Percentiles rank a stretch among this genome's conserved stretches.
Evolutionary conservation across 441 rosid species (phyloP).

Genomic region (Flueggea neowawraea): DNA sequence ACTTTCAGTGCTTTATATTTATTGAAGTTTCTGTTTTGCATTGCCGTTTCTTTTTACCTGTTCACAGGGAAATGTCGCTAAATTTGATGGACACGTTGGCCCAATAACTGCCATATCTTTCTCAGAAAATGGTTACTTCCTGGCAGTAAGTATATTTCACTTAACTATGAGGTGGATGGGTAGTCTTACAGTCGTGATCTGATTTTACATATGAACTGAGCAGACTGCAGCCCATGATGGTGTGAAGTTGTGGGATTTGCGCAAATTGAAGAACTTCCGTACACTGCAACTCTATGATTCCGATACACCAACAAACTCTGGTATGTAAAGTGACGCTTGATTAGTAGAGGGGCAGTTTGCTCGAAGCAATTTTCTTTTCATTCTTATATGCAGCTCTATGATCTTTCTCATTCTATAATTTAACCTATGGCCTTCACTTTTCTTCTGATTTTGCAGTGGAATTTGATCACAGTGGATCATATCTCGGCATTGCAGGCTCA

Average conservation of each 20-base stretch:
- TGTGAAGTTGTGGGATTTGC: slow-evolving; percentile 97
- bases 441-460: slow-evolving; percentile 62
- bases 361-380: too few species aligned
- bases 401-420: neutral
- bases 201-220: slow-evolving; percentile 20
- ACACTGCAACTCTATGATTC: slow-evolving; percentile 60
- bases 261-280: slow-evolving; percentile 92
- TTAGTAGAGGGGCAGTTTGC: neutral
- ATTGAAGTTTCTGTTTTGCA: neutral
- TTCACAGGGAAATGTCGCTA: slow-evolving; percentile 82
- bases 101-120: slow-evolving; percentile 90
- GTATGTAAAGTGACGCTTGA: slow-evolving; percentile 25
- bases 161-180: slow-evolving; percentile 3
- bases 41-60: slow-evolving; percentile 1
- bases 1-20: neutral
- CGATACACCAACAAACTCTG: slow-evolving; percentile 77
- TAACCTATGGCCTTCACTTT: neutral
- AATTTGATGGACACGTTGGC: slow-evolving; percentile 81
- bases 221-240: slow-evolving; percentile 98
- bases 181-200: slow-evolving; percentile 8
- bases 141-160: slow-evolving; percentile 54
- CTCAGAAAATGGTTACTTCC: slow-evolving; percentile 97
- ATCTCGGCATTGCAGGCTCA: slow-evolving; percentile 89
- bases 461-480: slow-evolving; percentile 93
- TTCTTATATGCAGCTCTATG: neutral